Evolutionary conservation across 768 basidiomycete genomes (phyloP).

Genomic region (Lentinula boryana): DNA sequence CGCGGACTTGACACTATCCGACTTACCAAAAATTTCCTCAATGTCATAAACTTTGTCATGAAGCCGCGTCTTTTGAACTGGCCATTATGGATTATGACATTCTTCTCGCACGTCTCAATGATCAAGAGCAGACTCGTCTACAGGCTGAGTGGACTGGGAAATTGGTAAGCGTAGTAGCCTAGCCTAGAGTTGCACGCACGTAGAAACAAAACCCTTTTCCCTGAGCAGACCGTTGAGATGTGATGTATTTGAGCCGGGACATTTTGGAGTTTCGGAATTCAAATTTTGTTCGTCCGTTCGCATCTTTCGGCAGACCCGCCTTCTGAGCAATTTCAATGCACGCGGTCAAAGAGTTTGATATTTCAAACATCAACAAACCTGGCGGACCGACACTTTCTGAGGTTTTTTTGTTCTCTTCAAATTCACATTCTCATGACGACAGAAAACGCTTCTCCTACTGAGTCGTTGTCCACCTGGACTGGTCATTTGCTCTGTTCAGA

Average conservation of each 20-base stretch:
- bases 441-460: not conserved
- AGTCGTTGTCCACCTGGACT: not conserved
- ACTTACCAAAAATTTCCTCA: constrained; percentile 2
- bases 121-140: constrained; percentile 14
- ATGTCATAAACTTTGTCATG: not conserved
- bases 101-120: constrained; percentile 3
- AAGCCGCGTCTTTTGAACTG: not conserved
- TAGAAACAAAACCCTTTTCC: no score
- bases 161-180: constrained; percentile 7
- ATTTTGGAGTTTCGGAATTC: no score
- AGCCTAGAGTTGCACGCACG: no score
- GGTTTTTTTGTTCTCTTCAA: not conserved
- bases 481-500: not conserved
- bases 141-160: constrained; percentile 20
- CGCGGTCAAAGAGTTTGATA: no score
- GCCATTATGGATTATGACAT: not conserved
- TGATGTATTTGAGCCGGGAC: no score
- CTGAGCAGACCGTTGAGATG: no score
- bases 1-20: constrained; percentile 4
- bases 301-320: no score
- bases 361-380: no score
- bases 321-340: no score
- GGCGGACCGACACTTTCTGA: not conserved
- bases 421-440: no score
- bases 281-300: no score